Evolutionary conservation across 2,329 filamentous ascomycete genomes (phyloP).

Genomic region (Colletotrichum karsti): DNA sequence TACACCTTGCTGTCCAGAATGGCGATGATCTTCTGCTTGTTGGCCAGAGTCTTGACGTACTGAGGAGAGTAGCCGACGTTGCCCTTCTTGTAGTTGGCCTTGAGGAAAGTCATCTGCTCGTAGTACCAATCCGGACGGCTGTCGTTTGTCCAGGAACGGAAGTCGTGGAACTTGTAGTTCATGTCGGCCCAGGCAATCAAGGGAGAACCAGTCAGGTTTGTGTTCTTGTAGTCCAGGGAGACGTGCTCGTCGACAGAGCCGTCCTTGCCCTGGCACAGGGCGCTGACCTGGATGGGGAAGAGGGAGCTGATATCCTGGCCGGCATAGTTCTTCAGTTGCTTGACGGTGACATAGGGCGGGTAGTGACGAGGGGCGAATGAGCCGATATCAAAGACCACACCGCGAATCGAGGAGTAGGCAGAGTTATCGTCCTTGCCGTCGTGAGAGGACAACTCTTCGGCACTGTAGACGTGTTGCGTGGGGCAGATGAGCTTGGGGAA

Average conservation of each 20-base stretch:
- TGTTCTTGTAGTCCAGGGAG: conserved; percentile 82
- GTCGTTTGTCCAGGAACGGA: conserved; percentile 85
- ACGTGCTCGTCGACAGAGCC: conserved; percentile 74
- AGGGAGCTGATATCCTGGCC: conserved; percentile 87
- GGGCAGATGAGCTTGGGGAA: conserved; percentile 93
- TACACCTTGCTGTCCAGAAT: conserved; percentile 85
- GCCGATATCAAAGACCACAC: conserved; percentile 85
- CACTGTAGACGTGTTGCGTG: conserved; percentile 86
- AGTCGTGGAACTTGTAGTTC: conserved; percentile 90
- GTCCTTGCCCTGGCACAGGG: conserved; percentile 82
- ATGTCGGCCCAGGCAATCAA: conserved; percentile 70
- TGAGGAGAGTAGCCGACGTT: conserved; percentile 83
- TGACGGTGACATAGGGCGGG: conserved; percentile 67
- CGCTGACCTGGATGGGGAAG: conserved; percentile 94
- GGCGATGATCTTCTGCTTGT: conserved; percentile 72
- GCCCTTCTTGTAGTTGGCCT: conserved; percentile 84
- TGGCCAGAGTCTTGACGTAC: conserved; percentile 77
- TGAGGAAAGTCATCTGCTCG: conserved; percentile 84
- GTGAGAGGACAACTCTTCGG: conserved; percentile 76
- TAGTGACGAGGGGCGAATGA: conserved; percentile 82
- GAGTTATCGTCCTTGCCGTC: conserved; percentile 73
- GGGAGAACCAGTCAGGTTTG: conserved; percentile 77
- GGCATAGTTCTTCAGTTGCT: conserved; percentile 79
- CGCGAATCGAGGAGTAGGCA: conserved; percentile 84
- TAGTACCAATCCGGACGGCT: conserved; percentile 90